These are phyloP conservation scores for Tympanopsis confertula DNA, from an alignment of 2,329 filamentous ascomycete species.

Conservation along the genomic window DNA sequence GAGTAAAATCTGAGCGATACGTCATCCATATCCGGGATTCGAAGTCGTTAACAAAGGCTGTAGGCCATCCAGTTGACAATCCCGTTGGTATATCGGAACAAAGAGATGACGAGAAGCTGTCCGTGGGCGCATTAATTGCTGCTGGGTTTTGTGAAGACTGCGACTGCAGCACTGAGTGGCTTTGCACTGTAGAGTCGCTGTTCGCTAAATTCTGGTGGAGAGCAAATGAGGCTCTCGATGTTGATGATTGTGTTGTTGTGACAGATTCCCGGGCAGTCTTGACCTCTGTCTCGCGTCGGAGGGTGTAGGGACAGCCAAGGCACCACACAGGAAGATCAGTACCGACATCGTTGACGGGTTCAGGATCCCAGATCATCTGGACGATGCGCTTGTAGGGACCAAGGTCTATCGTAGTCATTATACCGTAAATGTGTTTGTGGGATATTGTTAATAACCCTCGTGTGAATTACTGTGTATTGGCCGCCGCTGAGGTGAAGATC, in stretches of 20 bases:
- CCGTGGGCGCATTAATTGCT: not conserved
- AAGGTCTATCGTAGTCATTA: slow-evolving; percentile 64
- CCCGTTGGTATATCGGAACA: too few species aligned
- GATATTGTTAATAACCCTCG: too few species aligned
- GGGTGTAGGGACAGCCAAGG: slow-evolving; percentile 43
- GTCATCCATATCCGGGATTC: slow-evolving; percentile 93
- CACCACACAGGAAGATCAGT: slow-evolving; percentile 72
- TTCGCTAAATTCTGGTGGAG: too few species aligned
- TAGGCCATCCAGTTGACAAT: slow-evolving; percentile 59
- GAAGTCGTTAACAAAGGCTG: slow-evolving; percentile 79
- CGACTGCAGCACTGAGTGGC: too few species aligned
- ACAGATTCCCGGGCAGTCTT: too few species aligned
- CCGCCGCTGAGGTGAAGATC: too few species aligned
- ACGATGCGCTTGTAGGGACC: slow-evolving; percentile 73
- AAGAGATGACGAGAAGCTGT: too few species aligned
- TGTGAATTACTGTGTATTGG: too few species aligned
- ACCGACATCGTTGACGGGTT: slow-evolving; percentile 66
- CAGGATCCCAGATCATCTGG: slow-evolving; percentile 84
- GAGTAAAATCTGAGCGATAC: slow-evolving; percentile 76
- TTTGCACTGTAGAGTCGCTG: not conserved
- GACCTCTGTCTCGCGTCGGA: slow-evolving; percentile 10
- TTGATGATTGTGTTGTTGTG: too few species aligned
- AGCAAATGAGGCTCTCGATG: too few species aligned
- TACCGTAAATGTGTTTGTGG: too few species aligned
- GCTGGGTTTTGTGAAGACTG: too few species aligned